These are phyloP conservation scores for Powellomyces hirtus DNA, from an alignment of 192 early-diverging fungal species.

Conservation along the genomic window DNA sequence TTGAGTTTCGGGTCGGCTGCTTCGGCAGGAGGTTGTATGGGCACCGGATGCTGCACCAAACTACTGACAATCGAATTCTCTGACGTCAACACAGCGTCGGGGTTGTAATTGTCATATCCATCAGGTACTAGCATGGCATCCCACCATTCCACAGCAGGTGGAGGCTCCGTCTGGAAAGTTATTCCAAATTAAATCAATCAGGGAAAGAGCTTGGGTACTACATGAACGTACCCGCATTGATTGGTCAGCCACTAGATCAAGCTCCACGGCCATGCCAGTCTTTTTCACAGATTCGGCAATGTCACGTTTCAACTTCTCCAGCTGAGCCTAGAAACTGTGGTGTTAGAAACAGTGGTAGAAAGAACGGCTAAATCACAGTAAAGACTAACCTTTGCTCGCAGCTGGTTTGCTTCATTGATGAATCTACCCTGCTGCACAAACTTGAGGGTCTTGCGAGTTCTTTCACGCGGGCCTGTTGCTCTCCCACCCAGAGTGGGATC, in stretches of 20 bases:
- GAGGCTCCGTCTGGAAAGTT: slow-evolving; percentile 58
- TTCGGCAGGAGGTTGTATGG: slow-evolving; percentile 75
- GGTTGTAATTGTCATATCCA: slow-evolving; percentile 64
- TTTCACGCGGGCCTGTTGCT: slow-evolving; percentile 39
- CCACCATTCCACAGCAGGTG: slow-evolving; percentile 96
- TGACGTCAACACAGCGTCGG: slow-evolving; percentile 36
- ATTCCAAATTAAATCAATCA: no score
- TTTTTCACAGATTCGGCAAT: slow-evolving; percentile 71
- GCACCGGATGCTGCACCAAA: slow-evolving; percentile 84
- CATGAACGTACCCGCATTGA: slow-evolving; percentile 64
- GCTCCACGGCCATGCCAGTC: slow-evolving; percentile 70
- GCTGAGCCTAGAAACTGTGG: slow-evolving; percentile 43
- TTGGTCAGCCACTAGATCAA: slow-evolving; percentile 70
- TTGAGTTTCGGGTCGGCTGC: slow-evolving; percentile 50
- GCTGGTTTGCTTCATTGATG: slow-evolving; percentile 76
- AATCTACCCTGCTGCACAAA: slow-evolving; percentile 84
- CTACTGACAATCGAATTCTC: slow-evolving; percentile 62
- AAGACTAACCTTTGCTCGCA: slow-evolving; percentile 71
- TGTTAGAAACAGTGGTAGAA: background rate
- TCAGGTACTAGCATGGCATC: slow-evolving; percentile 76
- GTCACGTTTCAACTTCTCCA: slow-evolving; percentile 72
- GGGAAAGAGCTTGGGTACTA: no score
- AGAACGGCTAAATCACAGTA: slow-evolving; percentile 7
- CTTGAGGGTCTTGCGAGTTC: slow-evolving; percentile 52
- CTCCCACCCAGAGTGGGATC: slow-evolving; percentile 62